Base-by-base conservation (phyloP, 2,329 filamentous ascomycete species). In the Didymella pinodella region DNA sequence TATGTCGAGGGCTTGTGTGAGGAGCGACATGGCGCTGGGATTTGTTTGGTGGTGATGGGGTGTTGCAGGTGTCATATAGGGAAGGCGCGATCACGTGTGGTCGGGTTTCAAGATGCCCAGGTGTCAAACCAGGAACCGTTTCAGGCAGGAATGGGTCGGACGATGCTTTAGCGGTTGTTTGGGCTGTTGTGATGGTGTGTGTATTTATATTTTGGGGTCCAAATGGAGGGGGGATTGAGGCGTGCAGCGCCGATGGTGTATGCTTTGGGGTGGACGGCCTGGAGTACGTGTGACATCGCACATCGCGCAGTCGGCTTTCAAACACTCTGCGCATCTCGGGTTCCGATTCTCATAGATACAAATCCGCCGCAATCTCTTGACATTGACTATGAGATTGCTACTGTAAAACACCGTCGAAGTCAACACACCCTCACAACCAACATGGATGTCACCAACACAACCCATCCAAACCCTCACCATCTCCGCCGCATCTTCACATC, bases 1-100 rank as follows among this genome's bases (percentile, higher is more conserved):
- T 12, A 88, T 56, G 40, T 75, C 72, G 51, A 47, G 62, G 43
- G 63, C 69, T 38, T 71, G 70, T 25, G 59, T 63, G 55, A 80
- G 57, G 63, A 80, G 65, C 54, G 78, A 72, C 79, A 61, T 59
- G 52, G 41, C 46, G 38, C 47, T 26, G 51, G 52, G 28, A 62
- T 38, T 52, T 54, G 50, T 52, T 49, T 60, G 57, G 54, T 65
- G 38, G 29, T 54, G 38, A 41, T 7, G n/a, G 52, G 64, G 64
- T 32, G 63, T 59, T 53, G 56, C 57, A 50, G 31, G 49, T 45
- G 49, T 66, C 46, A 63, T 72, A 72, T 72, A 72, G 43, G 51
- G 41, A 55, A 41, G 48, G 47, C 40, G 31, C 18, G 57, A 61
- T 72, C 69, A 72, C 69, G 69, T 71, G 69, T 34, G 32, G 31